These are phyloP conservation scores for Platismatia glauca DNA, from an alignment of 495 filamentous ascomycete species.

Conservation along the genomic window DNA sequence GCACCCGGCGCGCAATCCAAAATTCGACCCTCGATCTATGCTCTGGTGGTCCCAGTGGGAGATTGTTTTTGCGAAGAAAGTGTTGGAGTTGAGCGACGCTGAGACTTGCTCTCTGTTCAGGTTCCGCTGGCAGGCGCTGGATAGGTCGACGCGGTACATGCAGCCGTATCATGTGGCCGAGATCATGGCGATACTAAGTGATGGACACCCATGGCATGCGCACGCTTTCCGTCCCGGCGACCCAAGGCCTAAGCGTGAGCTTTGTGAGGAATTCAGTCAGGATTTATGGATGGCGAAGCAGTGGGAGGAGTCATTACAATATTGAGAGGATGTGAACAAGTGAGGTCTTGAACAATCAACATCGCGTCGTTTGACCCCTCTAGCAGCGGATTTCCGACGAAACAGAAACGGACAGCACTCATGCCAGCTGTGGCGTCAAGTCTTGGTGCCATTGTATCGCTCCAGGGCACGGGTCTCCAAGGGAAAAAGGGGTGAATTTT, in stretches of 20 bases:
- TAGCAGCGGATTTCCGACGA: neutral
- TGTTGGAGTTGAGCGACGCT: neutral
- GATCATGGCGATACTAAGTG: neutral
- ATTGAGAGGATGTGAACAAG: neutral
- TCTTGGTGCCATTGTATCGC: neutral
- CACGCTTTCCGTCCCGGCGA: neutral
- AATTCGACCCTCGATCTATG: neutral
- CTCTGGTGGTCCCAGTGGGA: slow-evolving; percentile 2
- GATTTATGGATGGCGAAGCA: neutral
- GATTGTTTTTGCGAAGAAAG: neutral
- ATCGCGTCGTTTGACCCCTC: neutral
- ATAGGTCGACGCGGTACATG: neutral
- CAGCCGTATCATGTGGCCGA: neutral
- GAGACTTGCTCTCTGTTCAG: neutral
- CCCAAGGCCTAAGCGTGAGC: neutral
- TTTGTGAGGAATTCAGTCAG: neutral
- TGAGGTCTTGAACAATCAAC: neutral
- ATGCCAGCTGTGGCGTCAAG: neutral
- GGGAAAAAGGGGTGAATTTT: neutral
- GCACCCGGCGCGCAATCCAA: neutral
- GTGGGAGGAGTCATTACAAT: neutral
- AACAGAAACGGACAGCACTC: neutral
- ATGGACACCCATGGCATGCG: neutral
- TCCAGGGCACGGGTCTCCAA: neutral
- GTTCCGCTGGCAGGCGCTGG: neutral